Evolutionary conservation across 2,329 filamentous ascomycete genomes (phyloP).

Genomic region (Colletotrichum godetiae): DNA sequence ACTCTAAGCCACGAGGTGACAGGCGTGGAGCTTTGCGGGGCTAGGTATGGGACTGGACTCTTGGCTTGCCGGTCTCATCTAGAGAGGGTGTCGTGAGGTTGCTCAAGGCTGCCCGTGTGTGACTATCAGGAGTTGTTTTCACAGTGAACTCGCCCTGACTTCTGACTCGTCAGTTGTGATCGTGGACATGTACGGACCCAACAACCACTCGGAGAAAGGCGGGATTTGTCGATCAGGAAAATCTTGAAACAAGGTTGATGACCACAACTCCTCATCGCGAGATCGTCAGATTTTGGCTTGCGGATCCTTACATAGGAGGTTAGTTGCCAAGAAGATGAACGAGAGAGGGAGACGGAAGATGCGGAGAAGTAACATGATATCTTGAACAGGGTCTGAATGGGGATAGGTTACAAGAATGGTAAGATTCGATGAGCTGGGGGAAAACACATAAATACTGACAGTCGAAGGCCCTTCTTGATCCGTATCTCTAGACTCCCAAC

Average conservation of each 20-base stretch:
- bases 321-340: neutral
- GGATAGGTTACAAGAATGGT: too few species aligned
- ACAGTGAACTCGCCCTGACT: neutral
- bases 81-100: too few species aligned
- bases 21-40: neutral
- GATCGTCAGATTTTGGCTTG: neutral
- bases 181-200: neutral
- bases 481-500: too few species aligned
- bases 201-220: neutral
- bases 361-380: neutral
- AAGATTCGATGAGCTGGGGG: too few species aligned
- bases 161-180: neutral
- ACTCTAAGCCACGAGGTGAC: neutral
- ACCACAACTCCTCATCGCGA: neutral
- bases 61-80: neutral
- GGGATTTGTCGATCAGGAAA: neutral
- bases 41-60: neutral
- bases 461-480: too few species aligned
- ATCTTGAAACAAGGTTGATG: neutral
- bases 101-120: too few species aligned
- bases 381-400: neutral
- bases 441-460: too few species aligned
- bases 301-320: neutral
- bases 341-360: neutral
- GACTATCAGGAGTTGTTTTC: neutral